Percentiles rank a stretch among this genome's conserved stretches.
Evolutionary conservation across 2,329 filamentous ascomycete species (phyloP).

Genomic region (Alternaria triticina): DNA sequence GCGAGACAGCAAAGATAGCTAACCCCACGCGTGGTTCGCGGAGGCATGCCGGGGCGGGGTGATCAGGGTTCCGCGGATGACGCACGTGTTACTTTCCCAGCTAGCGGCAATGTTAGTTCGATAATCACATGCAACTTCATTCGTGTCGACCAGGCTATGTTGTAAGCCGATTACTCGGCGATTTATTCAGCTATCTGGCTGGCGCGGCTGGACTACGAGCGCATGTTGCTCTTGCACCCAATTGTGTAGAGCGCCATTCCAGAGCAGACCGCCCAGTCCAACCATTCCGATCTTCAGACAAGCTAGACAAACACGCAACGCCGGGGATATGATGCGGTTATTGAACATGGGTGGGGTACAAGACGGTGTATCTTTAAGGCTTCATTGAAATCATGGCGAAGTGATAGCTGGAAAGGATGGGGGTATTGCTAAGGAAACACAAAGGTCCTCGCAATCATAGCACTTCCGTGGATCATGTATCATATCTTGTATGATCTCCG

Average conservation of each 20-base stretch:
- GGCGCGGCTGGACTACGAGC: conserved; percentile 20
- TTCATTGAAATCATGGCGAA: conserved; percentile 45
- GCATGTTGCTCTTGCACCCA: conserved; percentile 18
- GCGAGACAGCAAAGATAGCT: conserved; percentile 3
- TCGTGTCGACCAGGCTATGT: neutral
- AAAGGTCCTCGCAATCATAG: conserved; percentile 20
- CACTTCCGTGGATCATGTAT: conserved; percentile 34
- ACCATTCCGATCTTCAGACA: conserved; percentile 31
- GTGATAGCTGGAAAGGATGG: conserved; percentile 31
- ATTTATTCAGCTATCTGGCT: conserved; percentile 36
- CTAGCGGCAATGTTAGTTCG: neutral
- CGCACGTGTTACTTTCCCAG: conserved; percentile 12
- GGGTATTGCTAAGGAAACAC: conserved; percentile 32
- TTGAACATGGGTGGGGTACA: conserved; percentile 45
- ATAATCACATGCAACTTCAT: neutral
- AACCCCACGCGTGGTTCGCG: conserved; percentile 18
- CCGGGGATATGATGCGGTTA: conserved; percentile 52
- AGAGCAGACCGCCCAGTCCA: conserved; percentile 28
- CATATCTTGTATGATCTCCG: conserved; percentile 31
- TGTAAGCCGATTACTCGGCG: conserved; percentile 26
- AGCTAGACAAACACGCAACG: conserved; percentile 43
- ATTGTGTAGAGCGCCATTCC: conserved; percentile 19
- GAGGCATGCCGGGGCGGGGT: conserved; percentile 9
- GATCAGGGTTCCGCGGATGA: conserved; percentile 17
- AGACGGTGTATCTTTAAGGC: conserved; percentile 52